Evolutionary conservation across 2,329 filamentous ascomycete genomes (phyloP).

Genomic region (Diplodia seriata): DNA sequence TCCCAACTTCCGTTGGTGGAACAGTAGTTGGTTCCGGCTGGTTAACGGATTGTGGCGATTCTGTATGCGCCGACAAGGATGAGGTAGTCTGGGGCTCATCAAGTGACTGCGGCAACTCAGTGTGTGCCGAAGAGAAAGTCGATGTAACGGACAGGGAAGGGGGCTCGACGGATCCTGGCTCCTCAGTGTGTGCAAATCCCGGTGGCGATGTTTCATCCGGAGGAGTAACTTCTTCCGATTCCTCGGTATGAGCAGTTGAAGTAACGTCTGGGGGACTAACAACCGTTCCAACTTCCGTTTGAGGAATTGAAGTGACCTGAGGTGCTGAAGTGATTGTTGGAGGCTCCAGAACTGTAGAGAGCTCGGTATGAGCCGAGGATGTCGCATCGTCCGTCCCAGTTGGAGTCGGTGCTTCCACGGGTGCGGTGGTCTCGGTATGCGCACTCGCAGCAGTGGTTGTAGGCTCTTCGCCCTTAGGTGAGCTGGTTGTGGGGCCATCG

Average conservation of each 20-base stretch:
- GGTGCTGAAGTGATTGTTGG: no score
- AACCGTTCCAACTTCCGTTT: neutral
- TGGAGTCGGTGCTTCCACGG: neutral
- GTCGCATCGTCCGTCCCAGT: conserved; percentile 5
- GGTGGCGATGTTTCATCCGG: neutral
- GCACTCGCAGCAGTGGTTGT: neutral
- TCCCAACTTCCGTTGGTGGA: conserved; percentile 10
- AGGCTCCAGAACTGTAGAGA: no score
- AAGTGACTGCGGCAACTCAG: neutral
- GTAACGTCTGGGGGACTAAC: neutral
- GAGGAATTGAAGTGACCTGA: no score
- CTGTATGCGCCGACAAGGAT: neutral
- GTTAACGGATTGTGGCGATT: neutral
- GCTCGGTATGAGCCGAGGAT: conserved; percentile 14
- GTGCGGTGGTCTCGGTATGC: conserved; percentile 3
- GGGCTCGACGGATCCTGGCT: neutral
- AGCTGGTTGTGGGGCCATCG: neutral
- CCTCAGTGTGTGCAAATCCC: conserved; percentile 14
- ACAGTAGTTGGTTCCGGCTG: neutral
- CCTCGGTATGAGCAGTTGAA: conserved; percentile 12
- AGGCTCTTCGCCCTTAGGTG: no score
- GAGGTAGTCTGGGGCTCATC: neutral
- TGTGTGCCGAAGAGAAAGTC: neutral
- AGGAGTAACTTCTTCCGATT: neutral
- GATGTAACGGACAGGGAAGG: neutral